Evolutionary conservation across 805 yeast species (phyloP).

Genomic region (Cyberlindnera xishuangbannaensis): DNA sequence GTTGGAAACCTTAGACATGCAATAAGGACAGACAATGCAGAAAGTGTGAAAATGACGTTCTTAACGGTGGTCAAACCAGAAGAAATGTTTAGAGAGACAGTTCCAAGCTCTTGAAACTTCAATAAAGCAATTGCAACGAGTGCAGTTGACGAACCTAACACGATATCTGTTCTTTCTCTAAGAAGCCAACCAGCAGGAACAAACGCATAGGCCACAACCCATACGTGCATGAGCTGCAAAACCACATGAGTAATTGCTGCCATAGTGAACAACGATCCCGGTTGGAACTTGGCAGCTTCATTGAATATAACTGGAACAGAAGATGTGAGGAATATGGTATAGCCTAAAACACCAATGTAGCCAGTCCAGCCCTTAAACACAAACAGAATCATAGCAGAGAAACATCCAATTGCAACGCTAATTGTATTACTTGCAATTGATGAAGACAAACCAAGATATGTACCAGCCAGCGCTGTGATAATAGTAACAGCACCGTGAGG

Average conservation of each 20-base stretch:
- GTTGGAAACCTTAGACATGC: constrained; percentile 54
- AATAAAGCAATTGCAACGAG: constrained; percentile 49
- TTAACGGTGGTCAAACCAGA: constrained; percentile 16
- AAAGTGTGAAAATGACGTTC: constrained; percentile 30
- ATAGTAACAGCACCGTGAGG: constrained; percentile 71
- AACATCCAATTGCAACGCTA: constrained; percentile 44
- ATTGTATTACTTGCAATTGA: constrained; percentile 19
- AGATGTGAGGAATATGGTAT: constrained; percentile 58
- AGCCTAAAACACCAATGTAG: constrained; percentile 65
- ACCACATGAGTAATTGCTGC: constrained; percentile 46
- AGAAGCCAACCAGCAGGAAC: constrained; percentile 90
- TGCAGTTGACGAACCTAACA: constrained; percentile 51
- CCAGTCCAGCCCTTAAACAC: constrained; percentile 62
- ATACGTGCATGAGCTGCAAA: constrained; percentile 75
- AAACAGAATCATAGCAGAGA: constrained; percentile 36
- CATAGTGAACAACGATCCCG: constrained; percentile 47
- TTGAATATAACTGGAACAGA: constrained; percentile 59
- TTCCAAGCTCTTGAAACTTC: constrained; percentile 6
- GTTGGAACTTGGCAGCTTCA: constrained; percentile 47
- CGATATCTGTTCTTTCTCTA: constrained; percentile 82
- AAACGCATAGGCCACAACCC: constrained; percentile 98
- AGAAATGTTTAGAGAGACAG: constrained; percentile 4
- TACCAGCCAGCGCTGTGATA: constrained; percentile 52
- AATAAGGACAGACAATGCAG: constrained; percentile 43
- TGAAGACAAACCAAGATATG: constrained; percentile 35